Percentiles rank a stretch among this genome's conserved stretches.
Conservation (phyloP, 805 yeast genomes). For the Wickerhamomyces strasburgensis region DNA sequence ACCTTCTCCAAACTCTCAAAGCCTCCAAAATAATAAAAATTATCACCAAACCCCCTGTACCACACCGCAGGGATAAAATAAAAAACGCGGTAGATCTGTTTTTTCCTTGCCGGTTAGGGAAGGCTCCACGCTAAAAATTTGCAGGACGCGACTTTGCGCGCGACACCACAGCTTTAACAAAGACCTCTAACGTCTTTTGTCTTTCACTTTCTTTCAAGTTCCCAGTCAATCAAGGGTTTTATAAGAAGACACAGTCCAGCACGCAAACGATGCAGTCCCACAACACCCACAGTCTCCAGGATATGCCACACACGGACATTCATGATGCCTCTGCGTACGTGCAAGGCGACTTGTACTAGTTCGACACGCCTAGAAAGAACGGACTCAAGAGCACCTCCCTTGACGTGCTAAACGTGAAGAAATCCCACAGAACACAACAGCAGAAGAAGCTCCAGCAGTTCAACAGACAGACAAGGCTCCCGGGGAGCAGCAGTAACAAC, state of each 20-base stretch:
- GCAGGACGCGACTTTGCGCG: not conserved
- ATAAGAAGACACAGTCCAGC: no score
- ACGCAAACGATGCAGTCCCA: no score
- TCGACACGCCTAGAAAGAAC: conserved; percentile 20
- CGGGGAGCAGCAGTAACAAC: not conserved
- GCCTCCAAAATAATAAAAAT: no score
- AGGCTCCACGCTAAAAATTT: not conserved
- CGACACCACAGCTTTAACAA: no score
- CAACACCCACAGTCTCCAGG: no score
- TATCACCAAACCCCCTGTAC: no score
- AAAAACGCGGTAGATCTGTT: no score
- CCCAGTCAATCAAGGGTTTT: no score
- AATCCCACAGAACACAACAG: conserved; percentile 20
- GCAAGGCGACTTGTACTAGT: not conserved
- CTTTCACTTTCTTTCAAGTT: no score
- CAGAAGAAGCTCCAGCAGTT: conserved; percentile 24
- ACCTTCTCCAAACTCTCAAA: no score
- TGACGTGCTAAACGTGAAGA: conserved; percentile 18
- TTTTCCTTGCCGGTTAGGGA: not conserved
- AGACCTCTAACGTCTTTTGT: no score
- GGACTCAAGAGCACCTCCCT: conserved; percentile 24
- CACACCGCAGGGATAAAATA: no score
- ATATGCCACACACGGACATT: not conserved
- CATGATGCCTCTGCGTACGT: not conserved
- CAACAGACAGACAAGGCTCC: conserved; percentile 13